Conservation (phyloP, 345 rosid genomes). For the Populus tremula region DNA sequence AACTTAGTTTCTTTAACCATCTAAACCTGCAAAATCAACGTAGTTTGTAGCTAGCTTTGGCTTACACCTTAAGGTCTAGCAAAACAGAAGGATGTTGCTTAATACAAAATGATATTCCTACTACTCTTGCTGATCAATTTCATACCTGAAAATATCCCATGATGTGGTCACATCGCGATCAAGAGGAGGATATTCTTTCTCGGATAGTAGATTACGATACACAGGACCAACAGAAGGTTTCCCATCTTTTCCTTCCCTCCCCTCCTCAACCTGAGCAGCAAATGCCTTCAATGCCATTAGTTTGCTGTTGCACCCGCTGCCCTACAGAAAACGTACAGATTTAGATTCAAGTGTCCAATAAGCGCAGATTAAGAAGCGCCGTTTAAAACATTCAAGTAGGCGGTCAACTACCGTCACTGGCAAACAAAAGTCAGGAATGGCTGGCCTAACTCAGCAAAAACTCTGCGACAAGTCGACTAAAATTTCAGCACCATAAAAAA, state of each 20-base stretch:
- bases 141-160: slow-evolving; percentile 88
- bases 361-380: not conserved
- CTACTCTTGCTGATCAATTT: not conserved
- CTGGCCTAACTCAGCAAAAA: too few relatives aligned
- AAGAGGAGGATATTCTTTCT: slow-evolving; percentile 57
- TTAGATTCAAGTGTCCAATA: not conserved
- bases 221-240: slow-evolving; percentile 82
- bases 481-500: too few relatives aligned
- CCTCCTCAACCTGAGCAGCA: slow-evolving; percentile 72
- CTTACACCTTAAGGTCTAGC: too few relatives aligned
- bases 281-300: slow-evolving; percentile 54
- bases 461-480: too few relatives aligned
- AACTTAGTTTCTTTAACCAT: too few relatives aligned
- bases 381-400: not conserved
- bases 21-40: too few relatives aligned
- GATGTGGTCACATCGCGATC: slow-evolving; percentile 49
- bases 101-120: too few relatives aligned
- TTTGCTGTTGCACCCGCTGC: not conserved
- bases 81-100: too few relatives aligned
- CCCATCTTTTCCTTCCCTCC: slow-evolving; percentile 66
- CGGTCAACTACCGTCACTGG: not conserved
- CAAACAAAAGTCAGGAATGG: not conserved
- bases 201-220: slow-evolving; percentile 66
- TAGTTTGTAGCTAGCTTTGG: too few relatives aligned
- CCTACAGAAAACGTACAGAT: too few relatives aligned